These are phyloP conservation scores for Ajuga chamaepitys DNA, from an alignment of 257 asterid genomes.

Conservation along the genomic window DNA sequence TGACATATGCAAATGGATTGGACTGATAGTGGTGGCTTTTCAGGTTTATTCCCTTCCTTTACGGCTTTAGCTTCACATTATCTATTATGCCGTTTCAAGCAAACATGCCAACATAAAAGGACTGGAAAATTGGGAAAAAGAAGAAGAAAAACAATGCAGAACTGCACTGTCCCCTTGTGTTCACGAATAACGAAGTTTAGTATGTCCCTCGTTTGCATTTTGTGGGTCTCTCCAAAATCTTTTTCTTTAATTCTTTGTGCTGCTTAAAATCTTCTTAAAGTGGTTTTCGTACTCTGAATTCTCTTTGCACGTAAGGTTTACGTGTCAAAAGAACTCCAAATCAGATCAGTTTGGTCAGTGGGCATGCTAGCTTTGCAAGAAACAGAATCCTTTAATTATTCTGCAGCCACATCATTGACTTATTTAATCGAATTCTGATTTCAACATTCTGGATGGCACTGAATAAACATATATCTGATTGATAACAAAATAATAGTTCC, in stretches of 20 bases:
- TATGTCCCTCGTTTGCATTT: not conserved
- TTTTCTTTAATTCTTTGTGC: not conserved
- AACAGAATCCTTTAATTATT: not conserved
- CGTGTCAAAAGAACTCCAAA: not conserved
- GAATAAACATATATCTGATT: not conserved
- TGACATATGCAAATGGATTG: conserved; percentile 80
- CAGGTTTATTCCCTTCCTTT: conserved; percentile 45
- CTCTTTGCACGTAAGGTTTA: not conserved
- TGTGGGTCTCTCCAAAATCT: not conserved
- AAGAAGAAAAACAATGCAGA: not conserved
- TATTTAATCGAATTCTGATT: not conserved
- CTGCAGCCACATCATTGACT: not conserved
- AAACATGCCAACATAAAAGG: not conserved
- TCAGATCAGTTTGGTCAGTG: not conserved
- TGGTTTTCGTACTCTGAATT: not conserved
- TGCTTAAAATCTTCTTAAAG: not conserved
- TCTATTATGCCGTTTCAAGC: not conserved
- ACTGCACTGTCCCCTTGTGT: not conserved
- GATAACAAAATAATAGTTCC: not conserved
- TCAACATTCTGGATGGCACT: not conserved
- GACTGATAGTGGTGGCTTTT: conserved; percentile 55
- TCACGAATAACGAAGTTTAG: not conserved
- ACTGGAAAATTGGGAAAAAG: not conserved
- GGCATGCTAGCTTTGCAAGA: not conserved
- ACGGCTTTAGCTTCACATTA: conserved; percentile 4